Evolutionary conservation across 2,329 filamentous ascomycete species (phyloP).

Genomic region (Phaeoacremonium minimum): DNA sequence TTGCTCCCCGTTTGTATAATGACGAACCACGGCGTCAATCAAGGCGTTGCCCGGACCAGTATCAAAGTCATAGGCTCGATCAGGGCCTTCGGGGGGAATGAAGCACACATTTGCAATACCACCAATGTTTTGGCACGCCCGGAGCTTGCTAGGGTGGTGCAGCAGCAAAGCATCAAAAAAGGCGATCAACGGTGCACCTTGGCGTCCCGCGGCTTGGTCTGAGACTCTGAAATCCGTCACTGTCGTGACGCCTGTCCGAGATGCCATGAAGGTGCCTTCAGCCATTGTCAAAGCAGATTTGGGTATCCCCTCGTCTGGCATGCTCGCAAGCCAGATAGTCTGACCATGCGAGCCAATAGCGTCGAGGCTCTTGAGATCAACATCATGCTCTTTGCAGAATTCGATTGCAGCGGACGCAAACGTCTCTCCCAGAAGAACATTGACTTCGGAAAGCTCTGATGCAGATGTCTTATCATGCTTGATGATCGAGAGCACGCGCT

Average conservation of each 20-base stretch:
- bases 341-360: conserved; percentile 54
- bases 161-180: conserved; percentile 54
- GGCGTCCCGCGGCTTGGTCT: conserved; percentile 52
- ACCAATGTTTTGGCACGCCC: conserved; percentile 58
- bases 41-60: conserved; percentile 53
- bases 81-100: conserved; percentile 41
- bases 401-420: conserved; percentile 47
- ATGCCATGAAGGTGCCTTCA: conserved; percentile 50
- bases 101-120: conserved; percentile 59
- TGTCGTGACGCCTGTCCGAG: conserved; percentile 51
- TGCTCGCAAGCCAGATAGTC: conserved; percentile 52
- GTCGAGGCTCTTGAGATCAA: conserved; percentile 43
- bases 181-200: conserved; percentile 50
- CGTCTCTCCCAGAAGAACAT: conserved; percentile 51
- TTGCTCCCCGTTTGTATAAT: conserved; percentile 43
- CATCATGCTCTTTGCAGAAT: conserved; percentile 39
- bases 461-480: conserved; percentile 47
- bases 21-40: conserved; percentile 51
- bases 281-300: conserved; percentile 50
- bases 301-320: conserved; percentile 42
- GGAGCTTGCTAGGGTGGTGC: conserved; percentile 50
- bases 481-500: conserved; percentile 53
- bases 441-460: conserved; percentile 50
- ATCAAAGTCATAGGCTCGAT: conserved; percentile 44
- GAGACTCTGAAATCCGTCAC: conserved; percentile 54